Evolutionary conservation across 441 rosid species (phyloP), one percentile per base, ranked within the genome.

Genomic region (Gossypium gossypioides): DNA sequence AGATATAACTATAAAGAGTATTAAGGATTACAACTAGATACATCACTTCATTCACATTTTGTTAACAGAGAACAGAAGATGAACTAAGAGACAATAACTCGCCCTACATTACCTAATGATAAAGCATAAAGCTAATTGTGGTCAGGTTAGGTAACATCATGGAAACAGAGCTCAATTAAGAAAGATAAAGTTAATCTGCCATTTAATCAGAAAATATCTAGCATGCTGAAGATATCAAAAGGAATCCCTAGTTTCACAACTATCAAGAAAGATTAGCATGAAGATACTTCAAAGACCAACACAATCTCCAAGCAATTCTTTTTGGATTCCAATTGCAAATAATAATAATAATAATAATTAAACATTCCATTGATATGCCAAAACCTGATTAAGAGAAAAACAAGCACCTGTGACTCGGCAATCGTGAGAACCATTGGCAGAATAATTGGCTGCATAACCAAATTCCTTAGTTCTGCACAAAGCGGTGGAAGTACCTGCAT

Each of bases 391-490:
- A 60, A 79, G 24, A 13, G 71, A 25, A 68, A 27, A 66, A 65
- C 42, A 42, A 40, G 73, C 72, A 93, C 99, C 97, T 94, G 99
- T 79, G 96, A 90, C 82, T 90, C 96, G 54, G 97, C 97, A 76
- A 92, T 92, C 6, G 87, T 92, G 76, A 94, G 85, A 81, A 94
- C 97, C 99, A 94, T 94, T 18, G 99, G 99, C 54, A 94, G 86
- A 76, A 94, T 92, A 86, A 91, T 72, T 5, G 97, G 93, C 74
- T 92, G 99, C 97, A 94, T 89, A 48, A 92, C 99, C 85, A 86
- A 67, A 84, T 94, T 94, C 81, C 99, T 87, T 73, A 94, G 96
- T 83, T 94, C 99, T 44, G 94, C 96, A 88, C 97, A 94, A 59
- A 94, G 90, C 60, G 97, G 99, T 3, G 97, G 96, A 76, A 94